Base-by-base conservation (phyloP, 441 rosid species). In the Brassica hybrid region DNA sequence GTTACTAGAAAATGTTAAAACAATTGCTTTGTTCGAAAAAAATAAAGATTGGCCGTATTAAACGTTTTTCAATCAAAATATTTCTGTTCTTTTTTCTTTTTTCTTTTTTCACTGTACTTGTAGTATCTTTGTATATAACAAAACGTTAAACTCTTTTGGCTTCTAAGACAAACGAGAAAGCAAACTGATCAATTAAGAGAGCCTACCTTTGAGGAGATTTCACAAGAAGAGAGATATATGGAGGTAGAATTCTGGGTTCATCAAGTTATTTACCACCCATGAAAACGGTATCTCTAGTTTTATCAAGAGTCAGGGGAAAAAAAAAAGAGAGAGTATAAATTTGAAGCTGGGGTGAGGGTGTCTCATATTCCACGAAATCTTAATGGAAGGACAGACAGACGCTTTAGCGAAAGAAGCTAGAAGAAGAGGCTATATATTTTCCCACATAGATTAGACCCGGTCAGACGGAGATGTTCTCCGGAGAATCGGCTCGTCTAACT, bases 211-310 rank as follows among this genome's bases (percentile, higher is more conserved):
- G 67, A 74, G 86, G 76, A 73, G 82, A 76, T 75, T 78, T 87
- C 60, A 92, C 66, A 75, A 59, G 84, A 11, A 91, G 83, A 60
- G 90, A 92, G 14, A 96, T 74, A 66, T 94, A n/a, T n/a, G 98
- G 75, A 96, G 91, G 73, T 88, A 94, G 78, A 85, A 84, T 57
- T 96, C 99, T 0, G 99, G 99, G 78, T 87, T 88, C 86, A 84
- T 83, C 81, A 96, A 85, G 85, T 94, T 92, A 82, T 86, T 96
- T 57, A 79, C 97, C 73, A 92, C 88, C 99, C 98, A 96, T 4
- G 97, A 92, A 73, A 96, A 91, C 1, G 99, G 99, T 83, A 89
- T 85, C 81, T 92, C 97, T 75, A 87, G 63, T n/a, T 19, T 19
- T 19, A 19, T 19, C 21, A 19, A 19, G 21, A 19, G 21, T 19